Percentiles rank a stretch among this genome's conserved stretches.
Evolutionary conservation across 78 protist genomes (phyloP).

Genomic region (Neovahlkampfia damariscottae): DNA sequence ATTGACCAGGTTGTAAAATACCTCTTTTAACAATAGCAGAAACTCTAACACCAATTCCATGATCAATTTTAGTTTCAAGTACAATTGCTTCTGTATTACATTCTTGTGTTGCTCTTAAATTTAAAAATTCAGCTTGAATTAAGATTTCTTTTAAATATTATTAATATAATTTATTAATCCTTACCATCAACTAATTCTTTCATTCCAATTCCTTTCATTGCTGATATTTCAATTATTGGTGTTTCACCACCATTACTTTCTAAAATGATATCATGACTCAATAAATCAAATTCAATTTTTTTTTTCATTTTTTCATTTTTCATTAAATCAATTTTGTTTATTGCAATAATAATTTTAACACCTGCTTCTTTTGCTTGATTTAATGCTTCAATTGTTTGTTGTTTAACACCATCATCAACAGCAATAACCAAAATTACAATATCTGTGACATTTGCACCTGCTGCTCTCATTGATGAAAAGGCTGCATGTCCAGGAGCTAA

Average conservation of each 20-base stretch:
- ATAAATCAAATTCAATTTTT: slow-evolving; percentile 4
- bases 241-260: slow-evolving; percentile 72
- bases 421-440: slow-evolving; percentile 75
- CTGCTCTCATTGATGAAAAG: slow-evolving; percentile 61
- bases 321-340: slow-evolving; percentile 65
- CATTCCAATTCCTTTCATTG: background rate
- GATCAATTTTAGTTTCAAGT: slow-evolving; percentile 6
- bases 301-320: slow-evolving; percentile 4
- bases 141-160: slow-evolving; percentile 51
- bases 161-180: no score
- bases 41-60: background rate
- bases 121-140: slow-evolving; percentile 31
- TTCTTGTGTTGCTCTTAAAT: slow-evolving; percentile 9
- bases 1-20: background rate
- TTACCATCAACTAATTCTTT: no score
- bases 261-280: slow-evolving; percentile 38
- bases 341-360: slow-evolving; percentile 67
- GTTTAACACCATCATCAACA: slow-evolving; percentile 68
- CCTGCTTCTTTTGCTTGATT: slow-evolving; percentile 22
- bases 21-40: background rate
- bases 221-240: slow-evolving; percentile 39
- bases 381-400: slow-evolving; percentile 72
- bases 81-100: slow-evolving; percentile 17
- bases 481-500: slow-evolving; percentile 93
- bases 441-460: slow-evolving; percentile 76